Evolutionary conservation across 2,329 filamentous ascomycete genomes (phyloP), one percentile per base, ranked within the genome.

Genomic region (Aureobasidium pullulans): DNA sequence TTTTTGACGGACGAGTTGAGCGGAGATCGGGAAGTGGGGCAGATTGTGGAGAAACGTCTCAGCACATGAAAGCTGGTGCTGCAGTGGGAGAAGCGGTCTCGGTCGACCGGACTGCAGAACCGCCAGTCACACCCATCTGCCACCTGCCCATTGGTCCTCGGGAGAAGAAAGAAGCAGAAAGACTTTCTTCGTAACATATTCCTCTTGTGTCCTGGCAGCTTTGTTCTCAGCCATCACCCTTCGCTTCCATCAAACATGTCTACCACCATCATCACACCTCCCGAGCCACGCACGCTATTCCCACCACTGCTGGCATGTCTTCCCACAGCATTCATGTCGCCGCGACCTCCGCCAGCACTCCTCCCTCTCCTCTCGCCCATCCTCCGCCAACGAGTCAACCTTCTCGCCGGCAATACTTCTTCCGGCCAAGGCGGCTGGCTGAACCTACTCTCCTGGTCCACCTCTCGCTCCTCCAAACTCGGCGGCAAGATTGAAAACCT

Each of bases 371-470:
- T 87, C 16, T 83, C 84, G 9, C 84, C 84, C 8, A 83, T 86
- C 46, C 77, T 87, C 3, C 81, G 83, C 61, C 84, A 87, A 70
- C 75, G 83, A 53, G 75, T 86, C 2, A 78, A 82, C 64, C 77
- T 90, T 57, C 77, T 93, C 60, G 75, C 79, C 0, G 61, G 62
- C 28, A 66, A 64, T 47, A 73, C 79, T 50, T 80, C 77, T 67
- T 80, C 77, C 68, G 61, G 71, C 3, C 76, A 64, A n/a, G 68
- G 73, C 60, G 66, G 67, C 46, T 93, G 89, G 88, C 80, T 93
- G 15, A 79, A 83, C 0, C 77, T 92, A 34, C 78, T 93, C 28
- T 87, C 84, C 68, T 92, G 89, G 76, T 83, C 88, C 66, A 67
- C 77, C 7, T 72, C 79, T 63, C 75, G 81, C 44, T 83, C 80